Evolutionary conservation across 2,329 filamentous ascomycete genomes (phyloP).

Genomic region (Talaromyces piceae): DNA sequence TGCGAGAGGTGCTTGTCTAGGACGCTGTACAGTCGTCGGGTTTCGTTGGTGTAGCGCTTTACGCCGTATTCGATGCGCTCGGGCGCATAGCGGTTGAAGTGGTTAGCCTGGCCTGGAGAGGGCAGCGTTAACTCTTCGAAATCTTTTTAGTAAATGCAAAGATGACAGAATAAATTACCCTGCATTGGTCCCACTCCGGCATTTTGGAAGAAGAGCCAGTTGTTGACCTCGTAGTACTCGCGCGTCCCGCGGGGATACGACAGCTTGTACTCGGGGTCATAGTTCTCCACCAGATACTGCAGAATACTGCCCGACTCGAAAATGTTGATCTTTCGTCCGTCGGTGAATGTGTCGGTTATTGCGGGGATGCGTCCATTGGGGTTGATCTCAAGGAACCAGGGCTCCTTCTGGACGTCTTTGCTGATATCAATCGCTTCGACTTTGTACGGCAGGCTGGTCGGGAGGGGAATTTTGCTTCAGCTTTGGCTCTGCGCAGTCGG

Average conservation of each 20-base stretch:
- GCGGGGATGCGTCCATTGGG: conserved; percentile 89
- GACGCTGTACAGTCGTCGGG: conserved; percentile 70
- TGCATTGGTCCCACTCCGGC: conserved; percentile 78
- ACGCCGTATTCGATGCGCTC: conserved; percentile 77
- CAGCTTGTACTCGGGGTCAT: conserved; percentile 75
- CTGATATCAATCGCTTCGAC: conserved; percentile 62
- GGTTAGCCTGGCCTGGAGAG: conserved; percentile 59
- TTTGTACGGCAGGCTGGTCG: too few relatives aligned
- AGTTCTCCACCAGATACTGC: conserved; percentile 63
- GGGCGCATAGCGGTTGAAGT: conserved; percentile 75
- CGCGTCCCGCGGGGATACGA: conserved; percentile 64
- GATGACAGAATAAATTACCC: conserved; percentile 20
- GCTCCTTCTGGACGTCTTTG: conserved; percentile 73
- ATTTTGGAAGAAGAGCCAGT: conserved; percentile 74
- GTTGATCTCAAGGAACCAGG: conserved; percentile 84
- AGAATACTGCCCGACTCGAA: conserved; percentile 57
- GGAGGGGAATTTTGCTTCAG: conserved; percentile 46
- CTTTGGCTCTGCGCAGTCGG: neutral
- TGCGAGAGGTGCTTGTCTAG: conserved; percentile 61
- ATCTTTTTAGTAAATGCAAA: neutral
- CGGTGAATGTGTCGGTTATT: conserved; percentile 67
- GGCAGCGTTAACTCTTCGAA: neutral
- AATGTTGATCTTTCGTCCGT: conserved; percentile 65
- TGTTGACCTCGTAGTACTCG: conserved; percentile 73
- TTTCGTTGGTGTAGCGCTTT: conserved; percentile 75